These are phyloP conservation scores for Ogataea minuta DNA, from an alignment of 805 yeast genomes.

Conservation along the genomic window DNA sequence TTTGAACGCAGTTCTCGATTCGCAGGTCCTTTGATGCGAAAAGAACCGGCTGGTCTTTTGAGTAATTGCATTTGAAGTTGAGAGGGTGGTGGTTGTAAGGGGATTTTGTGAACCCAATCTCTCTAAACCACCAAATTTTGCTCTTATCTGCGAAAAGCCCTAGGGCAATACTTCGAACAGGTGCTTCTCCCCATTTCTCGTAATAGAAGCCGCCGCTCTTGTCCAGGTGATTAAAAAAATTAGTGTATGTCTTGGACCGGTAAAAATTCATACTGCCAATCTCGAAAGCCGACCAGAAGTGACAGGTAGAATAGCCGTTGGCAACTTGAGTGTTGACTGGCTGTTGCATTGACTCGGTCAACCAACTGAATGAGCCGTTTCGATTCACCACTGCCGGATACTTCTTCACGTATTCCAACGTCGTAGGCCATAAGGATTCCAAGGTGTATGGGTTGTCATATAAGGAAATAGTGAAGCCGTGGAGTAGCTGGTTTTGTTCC, in stretches of 20 bases:
- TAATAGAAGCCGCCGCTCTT: conserved; percentile 77
- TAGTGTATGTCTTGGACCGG: conserved; percentile 63
- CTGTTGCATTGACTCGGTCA: conserved; percentile 67
- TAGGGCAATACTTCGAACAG: conserved; percentile 49
- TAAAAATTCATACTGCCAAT: conserved; percentile 72
- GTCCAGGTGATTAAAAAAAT: conserved; percentile 66
- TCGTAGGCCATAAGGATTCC: conserved; percentile 72
- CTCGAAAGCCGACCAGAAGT: conserved; percentile 86
- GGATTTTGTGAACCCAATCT: conserved; percentile 47
- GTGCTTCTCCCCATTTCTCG: conserved; percentile 61
- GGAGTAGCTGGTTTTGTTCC: conserved; percentile 68
- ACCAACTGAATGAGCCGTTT: conserved; percentile 64
- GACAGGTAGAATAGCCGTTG: conserved; percentile 72
- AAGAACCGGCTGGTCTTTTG: conserved; percentile 20
- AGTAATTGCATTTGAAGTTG: conserved; percentile 20
- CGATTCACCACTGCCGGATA: conserved; percentile 57
- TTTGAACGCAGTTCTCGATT: conserved; percentile 66
- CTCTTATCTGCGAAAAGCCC: conserved; percentile 45
- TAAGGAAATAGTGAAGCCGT: conserved; percentile 73
- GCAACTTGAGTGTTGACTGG: conserved; percentile 43
- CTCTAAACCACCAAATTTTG: conserved; percentile 51
- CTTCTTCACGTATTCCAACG: conserved; percentile 58
- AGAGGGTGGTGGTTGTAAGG: conserved; percentile 49
- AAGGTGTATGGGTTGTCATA: conserved; percentile 65
- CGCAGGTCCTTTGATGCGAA: conserved; percentile 34